phyloP scores from a whole-genome alignment of 371 early-diverging fungal genomes.

The Blastocladiella emersonii region DNA sequence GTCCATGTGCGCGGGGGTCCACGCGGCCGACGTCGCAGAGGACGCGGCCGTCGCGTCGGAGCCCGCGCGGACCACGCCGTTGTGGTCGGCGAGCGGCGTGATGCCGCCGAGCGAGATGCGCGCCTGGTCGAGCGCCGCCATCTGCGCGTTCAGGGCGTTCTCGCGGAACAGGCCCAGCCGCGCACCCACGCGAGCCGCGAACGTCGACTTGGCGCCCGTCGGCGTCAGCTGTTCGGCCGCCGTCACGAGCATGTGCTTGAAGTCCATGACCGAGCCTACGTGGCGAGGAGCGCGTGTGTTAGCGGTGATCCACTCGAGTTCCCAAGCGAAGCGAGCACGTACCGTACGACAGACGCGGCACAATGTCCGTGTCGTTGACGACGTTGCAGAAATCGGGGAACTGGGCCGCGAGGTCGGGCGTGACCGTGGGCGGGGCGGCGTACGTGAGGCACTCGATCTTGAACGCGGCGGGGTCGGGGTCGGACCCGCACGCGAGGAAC shows the following conservation, averaged over 20 bases:
- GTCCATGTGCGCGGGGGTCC: not conserved
- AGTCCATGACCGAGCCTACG: not conserved
- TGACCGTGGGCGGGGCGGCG: not conserved
- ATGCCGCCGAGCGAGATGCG: not conserved
- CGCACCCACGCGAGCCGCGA: not conserved
- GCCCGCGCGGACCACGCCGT: not conserved
- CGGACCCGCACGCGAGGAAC: not conserved
- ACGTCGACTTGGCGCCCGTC: not conserved
- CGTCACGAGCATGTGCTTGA: not conserved
- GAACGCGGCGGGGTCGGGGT: not conserved
- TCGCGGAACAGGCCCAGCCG: not conserved
- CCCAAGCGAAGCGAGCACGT: too few species aligned
- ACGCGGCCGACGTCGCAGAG: not conserved
- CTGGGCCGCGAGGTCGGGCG: not conserved
- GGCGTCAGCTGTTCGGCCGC: not conserved
- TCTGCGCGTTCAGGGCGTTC: not conserved
- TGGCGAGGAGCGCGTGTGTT: too few species aligned
- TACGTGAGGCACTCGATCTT: not conserved
- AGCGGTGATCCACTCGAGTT: too few species aligned
- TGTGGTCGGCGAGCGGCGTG: not conserved
- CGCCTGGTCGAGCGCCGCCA: not conserved
- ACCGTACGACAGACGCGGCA: not conserved
- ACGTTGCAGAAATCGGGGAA: conserved; percentile 1
- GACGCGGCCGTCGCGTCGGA: too few species aligned
- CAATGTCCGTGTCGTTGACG: conserved; percentile 1